These are phyloP conservation scores for Ensete glaucum DNA, from an alignment of 176 grass and related monocot species.

Conservation along the genomic window DNA sequence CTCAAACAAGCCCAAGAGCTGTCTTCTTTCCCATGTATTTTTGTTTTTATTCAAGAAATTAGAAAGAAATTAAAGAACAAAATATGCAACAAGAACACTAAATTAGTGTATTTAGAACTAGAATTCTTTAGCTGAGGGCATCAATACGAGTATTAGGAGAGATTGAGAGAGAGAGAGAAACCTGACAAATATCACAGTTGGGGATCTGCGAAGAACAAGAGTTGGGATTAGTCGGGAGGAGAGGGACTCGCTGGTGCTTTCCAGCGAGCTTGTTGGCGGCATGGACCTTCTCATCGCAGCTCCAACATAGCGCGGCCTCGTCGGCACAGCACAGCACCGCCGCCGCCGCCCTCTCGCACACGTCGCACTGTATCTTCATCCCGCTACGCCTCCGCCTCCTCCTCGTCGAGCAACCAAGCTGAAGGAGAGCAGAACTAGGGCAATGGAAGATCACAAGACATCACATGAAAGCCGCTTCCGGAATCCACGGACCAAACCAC, in stretches of 20 bases:
- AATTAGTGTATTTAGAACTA: background rate
- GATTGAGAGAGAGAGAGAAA: background rate
- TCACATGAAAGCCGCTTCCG: background rate
- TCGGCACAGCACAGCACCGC: conserved; percentile 44
- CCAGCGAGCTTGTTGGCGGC: conserved; percentile 79
- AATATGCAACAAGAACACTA: no score
- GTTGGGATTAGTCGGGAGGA: conserved; percentile 28
- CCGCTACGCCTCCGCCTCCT: background rate
- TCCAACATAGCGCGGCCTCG: conserved; percentile 46
- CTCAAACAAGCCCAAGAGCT: background rate
- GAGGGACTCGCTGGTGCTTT: conserved; percentile 58
- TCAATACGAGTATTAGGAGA: background rate
- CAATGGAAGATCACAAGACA: background rate
- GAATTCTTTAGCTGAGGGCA: background rate
- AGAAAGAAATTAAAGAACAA: no score
- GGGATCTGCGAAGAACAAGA: conserved; percentile 20
- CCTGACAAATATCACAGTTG: conserved; percentile 76
- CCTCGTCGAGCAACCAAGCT: background rate
- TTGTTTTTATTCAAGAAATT: no score
- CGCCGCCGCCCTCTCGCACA: conserved; percentile 56
- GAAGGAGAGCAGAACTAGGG: background rate
- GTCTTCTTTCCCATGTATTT: background rate
- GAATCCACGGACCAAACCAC: background rate
- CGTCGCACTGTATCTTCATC: conserved; percentile 83
- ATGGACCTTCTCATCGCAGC: conserved; percentile 65